Evolutionary conservation across 2,329 filamentous ascomycete species (phyloP).

Genomic region (Fusarium keratoplasticum): DNA sequence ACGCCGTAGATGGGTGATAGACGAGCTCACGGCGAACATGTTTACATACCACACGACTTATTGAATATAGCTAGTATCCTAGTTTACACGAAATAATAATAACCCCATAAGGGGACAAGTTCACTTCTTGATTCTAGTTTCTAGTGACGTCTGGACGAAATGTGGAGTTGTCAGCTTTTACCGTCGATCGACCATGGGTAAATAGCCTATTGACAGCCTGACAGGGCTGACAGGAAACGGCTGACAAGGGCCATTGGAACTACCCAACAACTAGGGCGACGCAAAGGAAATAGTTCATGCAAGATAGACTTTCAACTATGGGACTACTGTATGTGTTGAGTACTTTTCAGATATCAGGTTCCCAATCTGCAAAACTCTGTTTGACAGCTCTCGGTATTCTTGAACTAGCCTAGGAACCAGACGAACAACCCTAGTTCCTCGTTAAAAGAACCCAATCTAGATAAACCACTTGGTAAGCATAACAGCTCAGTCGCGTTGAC

Average conservation of each 20-base stretch:
- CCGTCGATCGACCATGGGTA: neutral
- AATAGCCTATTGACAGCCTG: neutral
- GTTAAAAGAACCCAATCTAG: neutral
- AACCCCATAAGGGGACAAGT: neutral
- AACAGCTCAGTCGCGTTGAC: constrained; percentile 2
- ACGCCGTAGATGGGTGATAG: constrained; percentile 15
- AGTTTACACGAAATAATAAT: constrained; percentile 4
- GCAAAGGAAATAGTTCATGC: neutral
- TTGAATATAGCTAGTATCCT: constrained; percentile 9
- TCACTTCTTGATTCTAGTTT: neutral
- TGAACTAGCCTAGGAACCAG: neutral
- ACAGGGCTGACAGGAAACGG: neutral
- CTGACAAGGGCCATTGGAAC: neutral
- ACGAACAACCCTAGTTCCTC: neutral
- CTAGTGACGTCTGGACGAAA: neutral
- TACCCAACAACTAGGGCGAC: neutral
- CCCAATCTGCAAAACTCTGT: neutral
- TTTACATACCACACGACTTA: constrained; percentile 18
- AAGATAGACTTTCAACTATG: neutral
- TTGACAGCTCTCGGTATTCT: neutral
- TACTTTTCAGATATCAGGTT: neutral
- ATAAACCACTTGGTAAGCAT: neutral
- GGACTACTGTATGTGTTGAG: neutral
- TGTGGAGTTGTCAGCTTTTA: neutral
- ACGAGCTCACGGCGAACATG: constrained; percentile 6